phyloP scores from a whole-genome alignment of 139 green algal genomes.

The Coccomyxa sp. region DNA sequence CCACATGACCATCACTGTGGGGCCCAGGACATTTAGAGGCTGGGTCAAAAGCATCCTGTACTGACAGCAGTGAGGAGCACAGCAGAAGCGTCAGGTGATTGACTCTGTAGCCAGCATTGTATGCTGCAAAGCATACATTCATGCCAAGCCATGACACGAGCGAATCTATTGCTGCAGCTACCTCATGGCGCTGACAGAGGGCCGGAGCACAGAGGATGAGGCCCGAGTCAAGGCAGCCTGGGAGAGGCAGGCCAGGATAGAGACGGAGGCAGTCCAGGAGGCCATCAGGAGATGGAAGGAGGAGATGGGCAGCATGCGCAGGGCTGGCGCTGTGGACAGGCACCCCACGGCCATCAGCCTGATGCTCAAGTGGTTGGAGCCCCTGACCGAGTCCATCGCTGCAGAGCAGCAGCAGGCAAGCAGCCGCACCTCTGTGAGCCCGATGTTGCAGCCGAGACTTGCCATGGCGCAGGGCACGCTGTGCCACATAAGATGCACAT shows the following conservation, averaged over 20 bases:
- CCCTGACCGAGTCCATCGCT: constrained; percentile 34
- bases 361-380: constrained; percentile 41
- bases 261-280: constrained; percentile 28
- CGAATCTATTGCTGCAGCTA: not conserved
- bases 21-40: no score
- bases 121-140: no score
- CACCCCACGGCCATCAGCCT: not conserved
- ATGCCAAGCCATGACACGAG: no score
- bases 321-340: not conserved
- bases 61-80: no score
- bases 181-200: not conserved
- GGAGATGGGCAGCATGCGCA: constrained; percentile 3
- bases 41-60: no score
- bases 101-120: no score
- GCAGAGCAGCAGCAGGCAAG: constrained; percentile 45
- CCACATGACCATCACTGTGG: no score
- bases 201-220: not conserved
- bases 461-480: no score
- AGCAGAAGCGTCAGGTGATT: no score
- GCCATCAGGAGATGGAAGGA: constrained; percentile 19
- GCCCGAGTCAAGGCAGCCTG: constrained; percentile 19
- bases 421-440: no score
- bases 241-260: constrained; percentile 37
- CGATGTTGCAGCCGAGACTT: no score
- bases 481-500: no score